Evolutionary conservation across 1,284 basidiomycete species (phyloP), one percentile per base, ranked within the genome.

Genomic region (Peniophora sp.): DNA sequence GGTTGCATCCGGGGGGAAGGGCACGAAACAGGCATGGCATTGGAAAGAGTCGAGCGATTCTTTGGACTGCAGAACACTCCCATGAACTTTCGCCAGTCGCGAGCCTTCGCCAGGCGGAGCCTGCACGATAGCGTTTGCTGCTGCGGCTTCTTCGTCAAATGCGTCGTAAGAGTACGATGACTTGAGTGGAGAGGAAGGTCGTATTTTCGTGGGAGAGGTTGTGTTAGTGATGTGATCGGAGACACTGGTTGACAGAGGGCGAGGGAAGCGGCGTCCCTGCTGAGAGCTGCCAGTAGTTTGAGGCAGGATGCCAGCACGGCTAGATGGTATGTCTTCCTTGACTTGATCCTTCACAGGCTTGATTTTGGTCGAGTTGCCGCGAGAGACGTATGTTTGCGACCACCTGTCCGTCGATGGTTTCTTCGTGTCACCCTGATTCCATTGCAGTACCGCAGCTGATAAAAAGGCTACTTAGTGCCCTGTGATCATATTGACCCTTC

Each of bases 51-150:
- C 65, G 22, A 89, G 72, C 6, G 81, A 75, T 60, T 86, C 84
- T 58, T 82, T 83, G n/a, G 85, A 78, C 60, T 90, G 88, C 18
- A 91, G 69, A 24, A 91, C 75, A 1, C 87, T 88, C 27, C 88
- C 88, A 57, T 89, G 90, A 9, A 85, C 88, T 65, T 88, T 91
- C 47, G 87, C 80, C 32, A 91, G 78, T 23, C 74, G 73, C 2
- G 81, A 79, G 2, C 75, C 75, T 54, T 79, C 37, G 37, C 37
- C 73, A 59, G 73, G 75, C 5, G 81, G 79, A 36, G 79, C 80
- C 23, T 32, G 27, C 27, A 32, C 27, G 27, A 88, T 67, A 49
- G 89, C 83, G 52, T 77, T 83, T 32, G 75, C 68, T 37, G 67
- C 68, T 11, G 64, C 56, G 54, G 76, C 74, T 17, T 75, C 69